A percentile compares a stretch with the other conserved stretches of the same genome.
phyloP scores from a whole-genome alignment of 345 rosid species.

The Geranium rotundifolium region DNA sequence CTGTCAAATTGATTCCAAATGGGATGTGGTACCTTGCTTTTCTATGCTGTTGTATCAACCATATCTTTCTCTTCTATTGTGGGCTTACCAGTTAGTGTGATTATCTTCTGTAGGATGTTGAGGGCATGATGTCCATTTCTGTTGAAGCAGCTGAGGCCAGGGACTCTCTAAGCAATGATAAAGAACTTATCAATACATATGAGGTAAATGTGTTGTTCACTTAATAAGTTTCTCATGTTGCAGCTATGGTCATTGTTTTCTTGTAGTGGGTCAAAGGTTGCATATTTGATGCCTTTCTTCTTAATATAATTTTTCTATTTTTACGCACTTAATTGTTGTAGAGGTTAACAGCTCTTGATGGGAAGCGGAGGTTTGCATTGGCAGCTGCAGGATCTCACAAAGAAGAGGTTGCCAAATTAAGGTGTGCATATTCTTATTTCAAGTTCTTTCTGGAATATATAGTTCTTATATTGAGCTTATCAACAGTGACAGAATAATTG shows the following conservation, averaged over 20 bases:
- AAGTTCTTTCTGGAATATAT: background rate
- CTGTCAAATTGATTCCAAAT: background rate
- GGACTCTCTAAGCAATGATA: slow-evolving; percentile 90
- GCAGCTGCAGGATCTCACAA: slow-evolving; percentile 83
- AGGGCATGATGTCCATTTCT: slow-evolving; percentile 99
- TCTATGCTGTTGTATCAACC: no score
- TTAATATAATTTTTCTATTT: no score
- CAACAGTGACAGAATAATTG: background rate
- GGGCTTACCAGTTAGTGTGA: no score
- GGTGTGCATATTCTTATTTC: slow-evolving; percentile 33
- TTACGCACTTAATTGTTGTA: slow-evolving; percentile 16
- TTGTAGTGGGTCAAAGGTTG: background rate
- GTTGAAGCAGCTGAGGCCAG: slow-evolving; percentile 94
- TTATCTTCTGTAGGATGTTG: slow-evolving; percentile 57
- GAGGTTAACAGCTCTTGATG: slow-evolving; percentile 98
- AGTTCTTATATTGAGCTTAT: background rate
- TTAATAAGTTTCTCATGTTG: background rate
- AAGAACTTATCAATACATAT: slow-evolving; percentile 81
- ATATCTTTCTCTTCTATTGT: background rate
- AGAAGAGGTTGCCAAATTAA: slow-evolving; percentile 87
- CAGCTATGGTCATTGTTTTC: background rate
- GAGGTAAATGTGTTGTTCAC: slow-evolving; percentile 45
- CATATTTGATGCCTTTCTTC: background rate
- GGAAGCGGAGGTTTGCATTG: slow-evolving; percentile 93
- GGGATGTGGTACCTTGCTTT: no score